phyloP scores from a whole-genome alignment of 2,329 filamentous ascomycete genomes.

The Claviceps purpurea region DNA sequence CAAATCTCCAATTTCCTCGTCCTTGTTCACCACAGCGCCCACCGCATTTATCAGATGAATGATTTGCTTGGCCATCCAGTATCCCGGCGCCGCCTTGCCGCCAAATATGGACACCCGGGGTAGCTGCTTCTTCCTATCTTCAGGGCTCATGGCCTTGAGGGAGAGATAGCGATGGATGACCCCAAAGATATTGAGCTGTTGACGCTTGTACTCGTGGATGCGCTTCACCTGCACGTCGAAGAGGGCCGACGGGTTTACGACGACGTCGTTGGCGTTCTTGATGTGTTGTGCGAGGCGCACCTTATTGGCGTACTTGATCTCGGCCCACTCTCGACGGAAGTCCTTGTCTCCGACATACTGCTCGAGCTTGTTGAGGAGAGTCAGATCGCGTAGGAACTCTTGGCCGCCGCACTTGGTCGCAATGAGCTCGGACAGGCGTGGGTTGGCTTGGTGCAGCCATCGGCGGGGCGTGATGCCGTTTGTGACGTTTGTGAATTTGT shows the following conservation, averaged over 20 bases:
- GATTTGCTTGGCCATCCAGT: slow-evolving; percentile 99
- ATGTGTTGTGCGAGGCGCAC: slow-evolving; percentile 84
- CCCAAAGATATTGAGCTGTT: slow-evolving; percentile 98
- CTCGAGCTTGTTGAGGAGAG: slow-evolving; percentile 74
- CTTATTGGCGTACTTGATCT: slow-evolving; percentile 96
- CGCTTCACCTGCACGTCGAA: slow-evolving; percentile 98
- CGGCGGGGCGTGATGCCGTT: slow-evolving; percentile 93
- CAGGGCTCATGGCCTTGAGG: slow-evolving; percentile 72
- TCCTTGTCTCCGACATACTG: slow-evolving; percentile 69
- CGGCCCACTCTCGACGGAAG: slow-evolving; percentile 89
- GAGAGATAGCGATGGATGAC: slow-evolving; percentile 88
- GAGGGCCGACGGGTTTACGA: slow-evolving; percentile 73
- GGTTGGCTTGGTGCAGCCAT: slow-evolving; percentile 97
- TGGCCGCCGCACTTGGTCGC: slow-evolving; percentile 74
- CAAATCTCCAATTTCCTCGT: slow-evolving; percentile 80
- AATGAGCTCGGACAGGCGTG: slow-evolving; percentile 80
- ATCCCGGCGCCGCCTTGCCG: slow-evolving; percentile 92
- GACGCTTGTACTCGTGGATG: slow-evolving; percentile 98
- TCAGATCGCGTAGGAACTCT: slow-evolving; percentile 83
- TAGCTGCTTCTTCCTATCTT: slow-evolving; percentile 73
- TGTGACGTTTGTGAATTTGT: slow-evolving; percentile 98
- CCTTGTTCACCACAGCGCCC: slow-evolving; percentile 79
- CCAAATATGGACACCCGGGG: slow-evolving; percentile 93
- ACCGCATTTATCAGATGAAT: slow-evolving; percentile 95
- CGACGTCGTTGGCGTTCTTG: slow-evolving; percentile 64